Percentiles rank a stretch among this genome's conserved stretches.
Evolutionary conservation across 2,329 filamentous ascomycete species (phyloP).

Genomic region (Paecilomyces fulvus): DNA sequence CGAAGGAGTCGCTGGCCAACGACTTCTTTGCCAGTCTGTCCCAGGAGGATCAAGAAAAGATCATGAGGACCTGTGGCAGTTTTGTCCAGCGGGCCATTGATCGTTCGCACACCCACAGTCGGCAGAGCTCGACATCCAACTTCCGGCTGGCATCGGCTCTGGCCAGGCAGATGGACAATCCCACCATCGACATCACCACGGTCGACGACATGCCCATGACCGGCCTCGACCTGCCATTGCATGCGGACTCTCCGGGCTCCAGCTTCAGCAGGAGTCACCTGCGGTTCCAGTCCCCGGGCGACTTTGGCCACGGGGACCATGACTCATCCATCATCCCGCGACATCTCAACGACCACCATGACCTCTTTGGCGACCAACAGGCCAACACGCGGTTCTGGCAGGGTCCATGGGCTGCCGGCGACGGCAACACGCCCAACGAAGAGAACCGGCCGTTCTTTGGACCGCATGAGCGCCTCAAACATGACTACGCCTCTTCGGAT

Average conservation of each 20-base stretch:
- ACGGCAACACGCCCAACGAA: constrained; percentile 35
- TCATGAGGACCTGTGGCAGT: constrained; percentile 34
- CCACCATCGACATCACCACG: constrained; percentile 35
- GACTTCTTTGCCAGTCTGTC: constrained; percentile 34
- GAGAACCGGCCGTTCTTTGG: constrained; percentile 37
- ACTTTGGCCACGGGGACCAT: constrained; percentile 28
- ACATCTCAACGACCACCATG: constrained; percentile 31
- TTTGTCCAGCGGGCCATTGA: constrained; percentile 32
- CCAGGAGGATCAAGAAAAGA: constrained; percentile 32
- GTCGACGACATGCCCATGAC: constrained; percentile 30
- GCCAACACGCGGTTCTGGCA: constrained; percentile 38
- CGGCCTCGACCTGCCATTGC: constrained; percentile 29
- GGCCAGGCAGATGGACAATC: constrained; percentile 32
- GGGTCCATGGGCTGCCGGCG: constrained; percentile 33
- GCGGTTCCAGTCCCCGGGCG: constrained; percentile 34
- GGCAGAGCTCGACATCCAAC: constrained; percentile 29
- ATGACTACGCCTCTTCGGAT: constrained; percentile 37
- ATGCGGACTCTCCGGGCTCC: constrained; percentile 35
- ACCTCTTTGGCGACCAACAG: constrained; percentile 38
- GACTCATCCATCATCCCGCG: constrained; percentile 15
- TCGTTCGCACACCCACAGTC: constrained; percentile 27
- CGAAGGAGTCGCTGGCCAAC: constrained; percentile 33
- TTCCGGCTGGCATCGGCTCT: constrained; percentile 29
- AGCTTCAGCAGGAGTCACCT: constrained; percentile 35
- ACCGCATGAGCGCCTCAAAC: constrained; percentile 34